phyloP scores from a whole-genome alignment of 352 stramenopile species.

The Phytophthora vignae region DNA sequence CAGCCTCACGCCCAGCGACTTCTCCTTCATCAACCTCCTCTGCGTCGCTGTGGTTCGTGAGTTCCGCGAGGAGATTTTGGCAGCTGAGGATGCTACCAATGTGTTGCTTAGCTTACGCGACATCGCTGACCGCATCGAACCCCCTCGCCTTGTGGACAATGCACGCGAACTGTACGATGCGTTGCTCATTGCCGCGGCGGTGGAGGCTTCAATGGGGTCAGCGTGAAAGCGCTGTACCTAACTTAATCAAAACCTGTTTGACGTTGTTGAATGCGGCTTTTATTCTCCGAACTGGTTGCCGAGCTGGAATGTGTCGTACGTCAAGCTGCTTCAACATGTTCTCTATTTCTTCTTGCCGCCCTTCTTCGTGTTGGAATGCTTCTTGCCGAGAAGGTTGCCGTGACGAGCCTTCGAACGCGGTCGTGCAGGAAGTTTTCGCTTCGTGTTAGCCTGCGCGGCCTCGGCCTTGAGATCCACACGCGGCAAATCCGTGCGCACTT shows the following conservation, averaged over 20 bases:
- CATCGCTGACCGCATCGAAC: slow-evolving; percentile 56
- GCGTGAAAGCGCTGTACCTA: slow-evolving; percentile 14
- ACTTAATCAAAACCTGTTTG: slow-evolving; percentile 20
- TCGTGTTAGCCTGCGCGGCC: slow-evolving; percentile 14
- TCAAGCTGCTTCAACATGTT: neutral
- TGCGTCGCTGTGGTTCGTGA: slow-evolving; percentile 78
- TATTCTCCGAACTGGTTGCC: slow-evolving; percentile 5
- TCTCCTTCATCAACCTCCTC: slow-evolving; percentile 81
- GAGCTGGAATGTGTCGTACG: neutral
- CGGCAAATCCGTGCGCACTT: slow-evolving; percentile 75
- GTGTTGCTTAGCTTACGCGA: slow-evolving; percentile 70
- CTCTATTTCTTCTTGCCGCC: slow-evolving; percentile 41
- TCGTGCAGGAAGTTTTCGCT: slow-evolving; percentile 24
- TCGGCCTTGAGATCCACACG: slow-evolving; percentile 69
- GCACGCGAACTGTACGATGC: slow-evolving; percentile 74
- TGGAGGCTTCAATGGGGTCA: slow-evolving; percentile 52
- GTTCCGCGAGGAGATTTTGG: slow-evolving; percentile 70
- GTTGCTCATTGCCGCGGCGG: slow-evolving; percentile 64
- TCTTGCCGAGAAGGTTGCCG: slow-evolving; percentile 46
- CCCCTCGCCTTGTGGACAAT: slow-evolving; percentile 61
- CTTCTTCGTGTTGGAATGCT: slow-evolving; percentile 36
- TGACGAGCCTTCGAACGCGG: slow-evolving; percentile 40
- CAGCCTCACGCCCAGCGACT: slow-evolving; percentile 70
- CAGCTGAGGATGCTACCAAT: slow-evolving; percentile 62
- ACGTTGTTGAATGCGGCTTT: slow-evolving; percentile 8